Evolutionary conservation across 2,329 filamentous ascomycete species (phyloP), one percentile per base, ranked within the genome.

Genomic region (Colletotrichum godetiae): DNA sequence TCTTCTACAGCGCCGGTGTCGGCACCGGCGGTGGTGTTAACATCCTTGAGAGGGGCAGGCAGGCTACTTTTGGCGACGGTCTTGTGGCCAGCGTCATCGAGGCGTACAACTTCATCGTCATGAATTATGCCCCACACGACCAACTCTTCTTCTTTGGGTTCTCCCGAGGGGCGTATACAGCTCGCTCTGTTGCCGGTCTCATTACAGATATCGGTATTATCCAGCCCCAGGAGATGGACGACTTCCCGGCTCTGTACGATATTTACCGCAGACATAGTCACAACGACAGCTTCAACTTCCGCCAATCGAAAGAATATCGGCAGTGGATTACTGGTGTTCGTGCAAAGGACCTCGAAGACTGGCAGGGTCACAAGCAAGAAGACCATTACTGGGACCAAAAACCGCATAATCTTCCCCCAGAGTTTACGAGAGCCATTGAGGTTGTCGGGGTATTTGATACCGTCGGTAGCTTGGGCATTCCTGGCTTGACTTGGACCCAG

Each of bases 131-230:
- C 15, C 79, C 80, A 37, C 81, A 81, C 19, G 82, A 84, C 68
- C 76, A 78, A 56, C 80, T 84, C 33, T 77, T 82, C 49, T 78
- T 82, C 49, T 77, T 83, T 10, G 83, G 83, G 7, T 85, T 84
- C 75, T 84, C 82, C 2, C 76, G 83, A 2, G 83, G 83, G 4
- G 82, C 83, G 6, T 85, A 83, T 74, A 84, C 83, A 2, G 83
- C 82, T 27, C 81, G 83, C 6, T 81, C 83, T 0, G 78, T 82
- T 3, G 83, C 83, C 4, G 83, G 84, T 63, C 80, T 85, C 55
- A 77, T 84, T 42, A 74, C 65, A 1, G 77, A 77, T 22, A 74
- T 78, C 15, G 77, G 77, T 24, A 65, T 78, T 56, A 71, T 77
- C 10, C 60, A 35, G 10, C 74, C 74, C 1, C 33, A 52, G 1